Conservation (phyloP, 768 basidiomycete species). For the Ramaria sp. region DNA sequence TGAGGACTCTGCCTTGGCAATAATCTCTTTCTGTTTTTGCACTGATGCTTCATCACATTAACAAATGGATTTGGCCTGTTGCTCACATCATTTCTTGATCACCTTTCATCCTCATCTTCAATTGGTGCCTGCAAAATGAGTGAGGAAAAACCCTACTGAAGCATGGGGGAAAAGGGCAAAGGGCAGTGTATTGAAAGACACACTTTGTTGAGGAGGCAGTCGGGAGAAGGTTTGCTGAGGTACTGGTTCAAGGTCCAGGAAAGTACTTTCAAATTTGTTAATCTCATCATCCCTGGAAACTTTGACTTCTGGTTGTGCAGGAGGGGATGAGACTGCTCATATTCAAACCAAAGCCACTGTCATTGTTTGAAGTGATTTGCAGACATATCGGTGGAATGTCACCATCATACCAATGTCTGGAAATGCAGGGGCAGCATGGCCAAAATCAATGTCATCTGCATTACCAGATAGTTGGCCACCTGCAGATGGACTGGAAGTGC, state of each 20-base stretch:
- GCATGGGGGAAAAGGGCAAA: constrained; percentile 73
- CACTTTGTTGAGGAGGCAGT: constrained; percentile 13
- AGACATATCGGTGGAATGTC: constrained; percentile 37
- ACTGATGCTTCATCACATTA: constrained; percentile 74
- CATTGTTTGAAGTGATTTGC: constrained; percentile 11
- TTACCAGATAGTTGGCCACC: constrained; percentile 20
- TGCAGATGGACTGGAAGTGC: constrained; percentile 19
- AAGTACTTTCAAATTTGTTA: constrained; percentile 76
- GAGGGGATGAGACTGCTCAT: constrained; percentile 53
- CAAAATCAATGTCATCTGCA: constrained; percentile 66
- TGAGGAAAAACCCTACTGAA: constrained; percentile 57
- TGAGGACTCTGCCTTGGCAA: constrained; percentile 71
- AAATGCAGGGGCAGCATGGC: constrained; percentile 71
- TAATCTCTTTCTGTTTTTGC: constrained; percentile 68
- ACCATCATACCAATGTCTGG: constrained; percentile 68
- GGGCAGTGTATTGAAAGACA: constrained; percentile 31
- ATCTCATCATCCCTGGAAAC: constrained; percentile 81
- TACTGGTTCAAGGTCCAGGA: constrained; percentile 60
- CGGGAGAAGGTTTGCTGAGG: constrained; percentile 24
- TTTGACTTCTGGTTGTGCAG: constrained; percentile 46
- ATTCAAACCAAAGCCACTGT: constrained; percentile 37
- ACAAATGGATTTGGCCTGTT: constrained; percentile 74
- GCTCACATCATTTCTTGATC: constrained; percentile 74
- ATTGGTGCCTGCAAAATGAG: constrained; percentile 61
- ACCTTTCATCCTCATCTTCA: constrained; percentile 62